Base-by-base conservation (phyloP, 139 green algal genomes). In the Raphidocelis subcapitata region DNA sequence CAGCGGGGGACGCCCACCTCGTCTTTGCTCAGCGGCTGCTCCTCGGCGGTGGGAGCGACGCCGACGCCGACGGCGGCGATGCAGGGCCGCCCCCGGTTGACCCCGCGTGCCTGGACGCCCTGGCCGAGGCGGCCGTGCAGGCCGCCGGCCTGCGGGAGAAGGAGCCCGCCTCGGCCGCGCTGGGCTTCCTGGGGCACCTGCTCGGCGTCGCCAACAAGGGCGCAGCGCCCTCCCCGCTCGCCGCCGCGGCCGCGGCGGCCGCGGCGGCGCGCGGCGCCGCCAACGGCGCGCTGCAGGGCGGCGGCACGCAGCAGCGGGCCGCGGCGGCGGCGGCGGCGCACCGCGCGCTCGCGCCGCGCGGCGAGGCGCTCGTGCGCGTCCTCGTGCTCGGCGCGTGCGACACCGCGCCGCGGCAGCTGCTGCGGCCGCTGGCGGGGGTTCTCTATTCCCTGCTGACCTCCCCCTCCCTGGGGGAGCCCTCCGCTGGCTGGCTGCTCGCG, bases 11-110 rank as follows among this genome's bases (percentile, higher is more conserved):
- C 73, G 69, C 72, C 32, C 89, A 85, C 75, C 67, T 91, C 0
- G 61, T 92, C 3, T 94, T 93, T 72, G 77, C 84, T 12, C 81
- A 84, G n/a, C 76, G 81, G 23, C 32, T 65, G 52, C 57, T 95
- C 49, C 67, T 88, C 5, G 10, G 41, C 20, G 75, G n/a, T n/a
- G n/a, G n/a, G n/a, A n/a, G n/a, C n/a, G n/a, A n/a, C n/a, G n/a
- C n/a, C n/a, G n/a, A n/a, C n/a, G n/a, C n/a, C n/a, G n/a, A n/a
- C n/a, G n/a, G n/a, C n/a, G n/a, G n/a, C n/a, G n/a, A n/a, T n/a
- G n/a, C n/a, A n/a, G n/a, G n/a, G n/a, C n/a, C n/a, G n/a, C n/a
- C n/a, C n/a, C n/a, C n/a, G n/a, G n/a, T n/a, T n/a, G n/a, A 26
- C 24, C 57, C 63, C 4, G 66, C 52, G n/a, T 51, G 55, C 20